Evolutionary conservation across 2,329 filamentous ascomycete genomes (phyloP), one percentile per base, ranked within the genome.

Genomic region (Fusarium drepaniforme): DNA sequence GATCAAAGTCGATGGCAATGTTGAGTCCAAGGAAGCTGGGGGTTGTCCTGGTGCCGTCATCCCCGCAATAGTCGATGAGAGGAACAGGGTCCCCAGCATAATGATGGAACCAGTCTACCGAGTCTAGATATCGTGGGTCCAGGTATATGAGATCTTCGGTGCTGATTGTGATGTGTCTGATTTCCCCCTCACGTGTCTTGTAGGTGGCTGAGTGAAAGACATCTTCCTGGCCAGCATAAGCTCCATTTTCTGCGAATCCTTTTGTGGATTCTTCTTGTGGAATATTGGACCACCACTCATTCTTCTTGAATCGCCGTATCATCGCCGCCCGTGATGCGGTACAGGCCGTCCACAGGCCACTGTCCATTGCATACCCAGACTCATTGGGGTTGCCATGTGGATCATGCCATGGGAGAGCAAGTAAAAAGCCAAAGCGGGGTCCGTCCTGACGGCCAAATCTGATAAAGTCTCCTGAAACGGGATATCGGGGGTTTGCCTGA

Each of bases 261-360:
- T 38, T 62, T 23, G 65, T 61, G 13, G 53, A 68, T 4, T 42
- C 42, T 0, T 60, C 57, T 0, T 46, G 42, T 8, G 61, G 42
- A 3, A 75, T 0, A 4, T 62, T 13, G 3, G 73, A 75, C 70
- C 73, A 75, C 73, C 73, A 75, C 38, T 75, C 73, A 5, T 75
- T 75, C 16, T 15, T 71, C 1, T 1, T 18, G 21, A 75, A 75
- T 0, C 28, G 28, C 16, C 37, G 30, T 7, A 75, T 46, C 53
- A 75, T 71, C 0, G 73, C 70, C 5, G 42, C 51, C 5, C 70
- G 70, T 3, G 73, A 75, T 1, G 60, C 67, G 11, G 40, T 51
- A 8, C 73, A 68, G 4, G 57, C 15, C 2, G 37, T 66, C 73
- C 73, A 75, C 0, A 75, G 58, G 15, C 44, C 65, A 35, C 73